A percentile compares a stretch with the other conserved stretches of the same genome.
Conservation (phyloP, 305 asterid species). For the Fraxinus ornus region DNA sequence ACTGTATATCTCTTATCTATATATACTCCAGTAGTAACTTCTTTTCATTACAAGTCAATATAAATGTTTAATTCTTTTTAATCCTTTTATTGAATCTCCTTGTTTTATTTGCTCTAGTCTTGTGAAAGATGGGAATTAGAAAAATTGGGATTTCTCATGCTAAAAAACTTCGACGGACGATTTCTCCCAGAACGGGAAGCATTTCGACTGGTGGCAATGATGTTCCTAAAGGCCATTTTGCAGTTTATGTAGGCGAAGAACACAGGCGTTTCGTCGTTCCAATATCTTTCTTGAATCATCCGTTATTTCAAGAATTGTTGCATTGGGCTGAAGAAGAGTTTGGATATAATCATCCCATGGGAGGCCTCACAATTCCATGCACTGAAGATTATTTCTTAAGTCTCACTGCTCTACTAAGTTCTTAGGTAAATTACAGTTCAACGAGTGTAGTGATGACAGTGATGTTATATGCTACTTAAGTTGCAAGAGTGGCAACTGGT, state of each 20-base stretch:
- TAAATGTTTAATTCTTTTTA: neutral
- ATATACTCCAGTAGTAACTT: neutral
- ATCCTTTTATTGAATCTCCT: neutral
- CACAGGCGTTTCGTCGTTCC: slow-evolving; percentile 67
- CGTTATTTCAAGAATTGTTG: slow-evolving; percentile 68
- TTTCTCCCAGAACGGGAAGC: slow-evolving; percentile 25
- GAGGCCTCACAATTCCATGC: slow-evolving; percentile 80
- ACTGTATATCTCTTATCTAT: neutral
- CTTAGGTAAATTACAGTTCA: slow-evolving; percentile 18
- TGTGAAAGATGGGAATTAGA: slow-evolving; percentile 42
- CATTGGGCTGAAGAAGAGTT: slow-evolving; percentile 82
- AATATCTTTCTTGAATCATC: slow-evolving; percentile 57
- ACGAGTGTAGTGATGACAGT: neutral
- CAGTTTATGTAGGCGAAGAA: slow-evolving; percentile 63
- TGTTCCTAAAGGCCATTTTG: slow-evolving; percentile 72
- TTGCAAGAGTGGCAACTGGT: neutral
- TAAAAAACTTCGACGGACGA: slow-evolving; percentile 38
- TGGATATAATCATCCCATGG: slow-evolving; percentile 74
- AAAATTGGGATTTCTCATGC: slow-evolving; percentile 42
- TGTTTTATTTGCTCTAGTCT: neutral
- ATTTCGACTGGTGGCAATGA: slow-evolving; percentile 25
- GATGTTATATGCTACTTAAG: neutral
- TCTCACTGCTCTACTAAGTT: slow-evolving; percentile 41
- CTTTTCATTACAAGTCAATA: slow-evolving; percentile 15
- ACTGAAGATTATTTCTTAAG: slow-evolving; percentile 62